Conservation (phyloP, 257 asterid species). For the Hygrophila difformis region DNA sequence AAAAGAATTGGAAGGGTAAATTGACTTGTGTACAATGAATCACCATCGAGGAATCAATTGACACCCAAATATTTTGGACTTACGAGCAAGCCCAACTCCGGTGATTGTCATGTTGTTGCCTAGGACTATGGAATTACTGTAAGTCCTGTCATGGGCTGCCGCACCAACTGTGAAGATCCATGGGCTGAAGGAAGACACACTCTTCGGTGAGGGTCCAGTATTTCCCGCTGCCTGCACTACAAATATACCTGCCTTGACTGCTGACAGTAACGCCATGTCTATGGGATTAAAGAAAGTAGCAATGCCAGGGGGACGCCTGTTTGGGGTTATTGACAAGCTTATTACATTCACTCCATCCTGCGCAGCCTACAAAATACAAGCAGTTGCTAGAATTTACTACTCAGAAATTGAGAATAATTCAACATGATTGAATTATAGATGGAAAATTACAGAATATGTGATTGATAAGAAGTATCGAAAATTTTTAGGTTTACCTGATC, state of each 20-base stretch:
- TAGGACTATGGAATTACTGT: conserved; percentile 70
- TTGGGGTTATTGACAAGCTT: conserved; percentile 94
- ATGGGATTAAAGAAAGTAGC: conserved; percentile 97
- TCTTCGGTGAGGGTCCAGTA: conserved; percentile 95
- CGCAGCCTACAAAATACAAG: conserved; percentile 58
- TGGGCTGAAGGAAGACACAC: conserved; percentile 88
- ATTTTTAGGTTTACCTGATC: conserved; percentile 57
- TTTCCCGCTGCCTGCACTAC: conserved; percentile 98
- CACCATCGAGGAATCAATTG: neutral
- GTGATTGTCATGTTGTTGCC: conserved; percentile 77
- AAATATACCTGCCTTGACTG: conserved; percentile 76
- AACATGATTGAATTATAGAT: too few relatives aligned
- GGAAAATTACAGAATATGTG: too few relatives aligned
- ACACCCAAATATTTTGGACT: conserved; percentile 23
- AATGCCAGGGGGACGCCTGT: conserved; percentile 95
- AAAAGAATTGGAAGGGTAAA: conserved; percentile 15
- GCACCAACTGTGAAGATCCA: conserved; percentile 98
- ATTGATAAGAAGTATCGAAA: too few relatives aligned
- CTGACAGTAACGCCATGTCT: conserved; percentile 94
- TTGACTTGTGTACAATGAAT: neutral
- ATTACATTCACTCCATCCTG: conserved; percentile 91
- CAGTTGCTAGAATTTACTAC: neutral
- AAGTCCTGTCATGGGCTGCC: conserved; percentile 80
- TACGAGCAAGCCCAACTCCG: conserved; percentile 99
- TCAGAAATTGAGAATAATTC: too few relatives aligned